A percentile compares a stretch with the other conserved stretches of the same genome.
phyloP scores from a whole-genome alignment of 805 yeast species.

The Suhomyces tanzawaensis region DNA sequence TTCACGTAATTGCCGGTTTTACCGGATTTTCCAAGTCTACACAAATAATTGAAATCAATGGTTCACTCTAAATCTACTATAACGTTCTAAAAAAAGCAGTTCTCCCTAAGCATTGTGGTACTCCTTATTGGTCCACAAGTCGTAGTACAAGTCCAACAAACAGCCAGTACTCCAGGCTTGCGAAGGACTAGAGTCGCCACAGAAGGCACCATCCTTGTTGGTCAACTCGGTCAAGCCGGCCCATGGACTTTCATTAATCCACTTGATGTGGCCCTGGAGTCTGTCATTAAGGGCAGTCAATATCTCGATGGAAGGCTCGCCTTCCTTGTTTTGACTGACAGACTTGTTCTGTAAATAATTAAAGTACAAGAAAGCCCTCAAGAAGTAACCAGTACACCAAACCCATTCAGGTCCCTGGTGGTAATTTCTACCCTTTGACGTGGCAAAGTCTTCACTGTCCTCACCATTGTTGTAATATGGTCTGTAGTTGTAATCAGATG shows the following conservation, averaged over 20 bases:
- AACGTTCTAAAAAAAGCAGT: too few species aligned
- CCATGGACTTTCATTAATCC: conserved; percentile 82
- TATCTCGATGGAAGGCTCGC: conserved; percentile 46
- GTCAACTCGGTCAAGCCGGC: conserved; percentile 92
- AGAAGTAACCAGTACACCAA: conserved; percentile 85
- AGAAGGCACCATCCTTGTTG: conserved; percentile 77
- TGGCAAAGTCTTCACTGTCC: conserved; percentile 84
- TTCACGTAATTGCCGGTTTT: too few species aligned
- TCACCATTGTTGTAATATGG: conserved; percentile 83
- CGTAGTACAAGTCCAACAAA: conserved; percentile 73
- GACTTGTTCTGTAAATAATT: conserved; percentile 40
- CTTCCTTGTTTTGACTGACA: conserved; percentile 18
- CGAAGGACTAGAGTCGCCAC: conserved; percentile 88
- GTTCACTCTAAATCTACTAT: too few species aligned
- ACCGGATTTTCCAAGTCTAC: too few species aligned
- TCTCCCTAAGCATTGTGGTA: too few species aligned
- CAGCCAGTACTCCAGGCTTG: conserved; percentile 97
- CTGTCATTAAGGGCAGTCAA: conserved; percentile 60
- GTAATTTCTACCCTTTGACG: conserved; percentile 92
- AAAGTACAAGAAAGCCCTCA: conserved; percentile 69
- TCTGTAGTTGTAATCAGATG: conserved; percentile 85
- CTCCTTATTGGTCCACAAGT: conserved; percentile 39
- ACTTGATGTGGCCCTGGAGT: conserved; percentile 59
- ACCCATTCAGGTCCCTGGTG: conserved; percentile 99
- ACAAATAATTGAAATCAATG: too few species aligned